Evolutionary conservation across 2,329 filamentous ascomycete genomes (phyloP), one percentile per base, ranked within the genome.

Genomic region (Rachicladosporium sp.): DNA sequence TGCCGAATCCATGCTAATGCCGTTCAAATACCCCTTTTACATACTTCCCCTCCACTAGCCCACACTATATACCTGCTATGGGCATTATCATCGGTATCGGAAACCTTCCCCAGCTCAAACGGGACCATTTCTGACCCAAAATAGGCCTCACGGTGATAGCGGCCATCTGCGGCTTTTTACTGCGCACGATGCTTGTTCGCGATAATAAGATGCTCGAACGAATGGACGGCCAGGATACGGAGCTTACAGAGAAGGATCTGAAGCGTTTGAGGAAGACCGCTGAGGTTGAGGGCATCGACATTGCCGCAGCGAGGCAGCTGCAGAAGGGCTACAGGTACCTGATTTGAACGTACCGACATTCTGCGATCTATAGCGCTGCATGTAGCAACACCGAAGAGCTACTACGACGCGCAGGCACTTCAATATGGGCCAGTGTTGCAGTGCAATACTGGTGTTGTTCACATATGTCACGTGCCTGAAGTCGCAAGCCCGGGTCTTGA

Each of bases 271-370:
- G 66, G 50, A 63, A 64, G 49, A 73, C 70, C 12, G 71, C 69
- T 0, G 65, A 72, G 43, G 45, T 68, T 13, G 70, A 74, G 49
- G 68, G 67, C 0, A 65, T 73, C 32, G 64, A 67, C 13, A 31
- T 10, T 3, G 39, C 36, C 13, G 39, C 0, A 73, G 71, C 0
- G 68, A 70, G 48, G 74, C 70, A 23, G 13, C 37, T 45, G 36
- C 63, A 69, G 41, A 72, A 75, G 50, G 78, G 78, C 0, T 84
- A 84, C 57, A 68, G 79, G 29, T 84, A 82, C 53, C 69, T 77
- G 57, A 43, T 51, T 4, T 36, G 29, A 36, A 21, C 23, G 23
- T 27, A 7, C 23, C 23, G 23, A 27, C 23, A 27, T 27, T 27
- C 23, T 27, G 23, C 23, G 23, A 27, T 27, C 23, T 27, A 27